These are phyloP conservation scores for Nadsonia fulvescens DNA, from an alignment of 805 yeast genomes.

Conservation along the genomic window DNA sequence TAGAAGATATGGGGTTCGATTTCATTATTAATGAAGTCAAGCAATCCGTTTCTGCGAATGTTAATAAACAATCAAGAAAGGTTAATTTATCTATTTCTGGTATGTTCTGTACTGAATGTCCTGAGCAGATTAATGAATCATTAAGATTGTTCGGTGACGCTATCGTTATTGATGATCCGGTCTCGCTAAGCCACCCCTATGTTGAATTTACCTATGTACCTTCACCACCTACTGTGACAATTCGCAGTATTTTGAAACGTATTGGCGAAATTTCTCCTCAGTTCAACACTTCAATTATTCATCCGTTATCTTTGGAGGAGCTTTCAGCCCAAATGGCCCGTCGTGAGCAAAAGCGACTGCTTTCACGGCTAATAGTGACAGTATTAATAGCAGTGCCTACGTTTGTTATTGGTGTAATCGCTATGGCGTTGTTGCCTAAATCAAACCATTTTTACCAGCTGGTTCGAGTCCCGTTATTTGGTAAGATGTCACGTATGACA, in stretches of 20 bases:
- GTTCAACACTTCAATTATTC: conserved; percentile 36
- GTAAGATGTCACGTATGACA: conserved; percentile 39
- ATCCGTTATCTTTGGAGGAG: conserved; percentile 44
- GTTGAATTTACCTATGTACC: conserved; percentile 53
- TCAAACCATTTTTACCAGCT: too few species aligned
- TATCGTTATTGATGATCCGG: conserved; percentile 32
- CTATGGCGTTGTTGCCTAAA: conserved; percentile 39
- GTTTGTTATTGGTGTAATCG: conserved; percentile 49
- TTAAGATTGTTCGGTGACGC: conserved; percentile 38
- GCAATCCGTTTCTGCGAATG: conserved; percentile 29
- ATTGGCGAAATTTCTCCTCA: conserved; percentile 27
- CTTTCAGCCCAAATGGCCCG: conserved; percentile 33
- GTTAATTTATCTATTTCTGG: conserved; percentile 41
- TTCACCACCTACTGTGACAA: conserved; percentile 30
- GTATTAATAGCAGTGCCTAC: conserved; percentile 45
- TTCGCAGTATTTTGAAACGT: conserved; percentile 35
- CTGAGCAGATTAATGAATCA: conserved; percentile 32
- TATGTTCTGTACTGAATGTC: conserved; percentile 57
- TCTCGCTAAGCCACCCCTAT: conserved; percentile 36
- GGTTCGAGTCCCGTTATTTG: too few species aligned
- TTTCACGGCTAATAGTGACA: conserved; percentile 30
- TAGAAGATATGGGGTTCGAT: conserved; percentile 55
- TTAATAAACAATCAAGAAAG: conserved; percentile 32
- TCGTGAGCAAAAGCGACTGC: conserved; percentile 29
- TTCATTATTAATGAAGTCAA: conserved; percentile 29